Evolutionary conservation across 1,284 basidiomycete genomes (phyloP), one percentile per base, ranked within the genome.

Genomic region (Meira miltonrushii): DNA sequence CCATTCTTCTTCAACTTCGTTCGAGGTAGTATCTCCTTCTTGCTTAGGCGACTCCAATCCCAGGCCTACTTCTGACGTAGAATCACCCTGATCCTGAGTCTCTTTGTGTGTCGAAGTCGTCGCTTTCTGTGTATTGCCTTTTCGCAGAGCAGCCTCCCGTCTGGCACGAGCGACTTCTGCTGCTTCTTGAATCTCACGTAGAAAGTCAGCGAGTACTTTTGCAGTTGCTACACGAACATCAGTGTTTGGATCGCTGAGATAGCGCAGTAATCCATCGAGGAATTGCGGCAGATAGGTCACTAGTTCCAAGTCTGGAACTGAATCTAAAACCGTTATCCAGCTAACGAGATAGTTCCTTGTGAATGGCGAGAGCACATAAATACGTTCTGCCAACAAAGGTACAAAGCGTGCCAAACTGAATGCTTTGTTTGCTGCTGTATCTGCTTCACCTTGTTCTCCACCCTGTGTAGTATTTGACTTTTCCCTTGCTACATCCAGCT

Each of bases 381-480:
- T 93, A 61, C 94, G 84, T 68, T 98, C 93, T 39, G 88, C 85
- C 11, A 98, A 84, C 15, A 99, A 83, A 10, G 95, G 95, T 54
- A 99, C 92, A 79, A 98, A 97, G 60, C 90, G 87, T 1, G 90
- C 87, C 41, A 99, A 83, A 0, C 92, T 95, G 81, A 99, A 98
- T 0, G 92, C 69, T 54, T 70, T 71, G 63, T 74, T 75, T 54
- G 55, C 59, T 12, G 67, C 67, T 7, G 59, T 65, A 13, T 62
- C 65, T n/a, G 62, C 51, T 37, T 57, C 48, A 47, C 68, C 67
- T 10, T 56, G 53, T 44, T 60, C 48, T 40, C 61, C 43, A 40
- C 64, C 62, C 37, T 49, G 15, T 40, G 17, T 23, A 40, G 50
- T 33, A 13, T 28, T n/a, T 25, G 25, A 25, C 62, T 74, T 74